These are phyloP conservation scores for Torulaspora delbrueckii DNA, from an alignment of 805 yeast species.

Conservation along the genomic window DNA sequence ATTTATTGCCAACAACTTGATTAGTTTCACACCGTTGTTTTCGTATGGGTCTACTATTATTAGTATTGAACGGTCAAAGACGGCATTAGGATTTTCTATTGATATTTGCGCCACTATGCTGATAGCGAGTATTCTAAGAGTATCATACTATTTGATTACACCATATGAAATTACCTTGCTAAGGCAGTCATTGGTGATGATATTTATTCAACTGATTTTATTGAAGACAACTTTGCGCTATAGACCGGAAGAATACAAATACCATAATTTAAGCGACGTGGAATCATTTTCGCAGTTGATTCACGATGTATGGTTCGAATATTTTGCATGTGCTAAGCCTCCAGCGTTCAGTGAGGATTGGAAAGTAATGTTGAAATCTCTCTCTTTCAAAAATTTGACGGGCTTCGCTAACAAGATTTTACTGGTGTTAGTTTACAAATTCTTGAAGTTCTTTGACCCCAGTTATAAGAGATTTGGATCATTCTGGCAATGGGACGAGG, in stretches of 20 bases:
- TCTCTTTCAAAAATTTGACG: constrained; percentile 21
- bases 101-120: constrained; percentile 92
- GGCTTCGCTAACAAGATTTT: constrained; percentile 26
- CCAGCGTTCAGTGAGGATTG: constrained; percentile 27
- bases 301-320: constrained; percentile 34
- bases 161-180: constrained; percentile 79
- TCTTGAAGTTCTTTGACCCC: constrained; percentile 63
- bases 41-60: constrained; percentile 82
- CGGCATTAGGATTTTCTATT: constrained; percentile 78
- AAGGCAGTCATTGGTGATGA: constrained; percentile 79
- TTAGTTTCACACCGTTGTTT: constrained; percentile 77
- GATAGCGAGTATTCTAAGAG: constrained; percentile 65
- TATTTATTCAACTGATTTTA: constrained; percentile 66
- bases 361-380: constrained; percentile 25
- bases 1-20: constrained; percentile 55
- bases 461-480: constrained; percentile 56
- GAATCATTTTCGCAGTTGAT: constrained; percentile 30
- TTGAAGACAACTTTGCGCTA: constrained; percentile 58
- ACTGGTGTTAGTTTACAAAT: constrained; percentile 35
- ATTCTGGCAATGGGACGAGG: constrained; percentile 86
- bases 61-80: constrained; percentile 55
- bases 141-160: constrained; percentile 69
- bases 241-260: constrained; percentile 44
- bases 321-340: constrained; percentile 25
- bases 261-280: constrained; percentile 36